These are phyloP conservation scores for Sporobolomyces roseus DNA, from an alignment of 768 basidiomycete genomes.

Conservation along the genomic window DNA sequence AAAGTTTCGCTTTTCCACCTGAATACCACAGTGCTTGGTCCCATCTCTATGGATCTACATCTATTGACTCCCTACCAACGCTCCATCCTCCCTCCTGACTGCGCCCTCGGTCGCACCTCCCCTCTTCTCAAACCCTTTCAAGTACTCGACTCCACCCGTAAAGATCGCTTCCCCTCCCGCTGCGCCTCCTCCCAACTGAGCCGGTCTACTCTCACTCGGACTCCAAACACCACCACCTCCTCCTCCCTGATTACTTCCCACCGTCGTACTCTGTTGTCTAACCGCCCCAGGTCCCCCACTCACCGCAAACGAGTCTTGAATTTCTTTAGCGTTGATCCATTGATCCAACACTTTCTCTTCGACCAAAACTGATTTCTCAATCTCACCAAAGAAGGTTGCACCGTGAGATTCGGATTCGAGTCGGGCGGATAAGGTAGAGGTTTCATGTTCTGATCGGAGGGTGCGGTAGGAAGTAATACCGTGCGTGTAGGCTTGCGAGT, in stretches of 20 bases:
- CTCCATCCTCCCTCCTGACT: too few species aligned
- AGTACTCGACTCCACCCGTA: conserved; percentile 26
- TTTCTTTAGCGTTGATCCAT: conserved; percentile 51
- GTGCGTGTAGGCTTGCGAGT: conserved; percentile 73
- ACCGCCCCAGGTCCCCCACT: not conserved
- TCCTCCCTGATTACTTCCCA: not conserved
- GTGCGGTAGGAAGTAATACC: conserved; percentile 82
- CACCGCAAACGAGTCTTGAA: conserved; percentile 28
- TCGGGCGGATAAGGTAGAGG: conserved; percentile 69
- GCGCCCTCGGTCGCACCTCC: not conserved
- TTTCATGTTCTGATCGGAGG: conserved; percentile 76
- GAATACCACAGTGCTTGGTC: too few species aligned
- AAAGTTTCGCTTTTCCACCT: too few species aligned
- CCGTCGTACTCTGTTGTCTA: not conserved
- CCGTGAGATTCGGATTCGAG: conserved; percentile 77
- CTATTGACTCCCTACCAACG: too few species aligned
- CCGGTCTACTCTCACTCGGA: conserved; percentile 6
- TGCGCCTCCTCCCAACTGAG: not conserved
- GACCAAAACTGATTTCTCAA: conserved; percentile 62
- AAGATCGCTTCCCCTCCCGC: conserved; percentile 19
- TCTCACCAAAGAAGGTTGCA: conserved; percentile 62
- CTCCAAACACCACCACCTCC: not conserved
- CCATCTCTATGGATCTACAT: too few species aligned
- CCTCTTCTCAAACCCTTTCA: conserved; percentile 3
- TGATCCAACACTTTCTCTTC: conserved; percentile 58